These are phyloP conservation scores for Candida berthetii DNA, from an alignment of 805 yeast genomes.

Conservation along the genomic window DNA sequence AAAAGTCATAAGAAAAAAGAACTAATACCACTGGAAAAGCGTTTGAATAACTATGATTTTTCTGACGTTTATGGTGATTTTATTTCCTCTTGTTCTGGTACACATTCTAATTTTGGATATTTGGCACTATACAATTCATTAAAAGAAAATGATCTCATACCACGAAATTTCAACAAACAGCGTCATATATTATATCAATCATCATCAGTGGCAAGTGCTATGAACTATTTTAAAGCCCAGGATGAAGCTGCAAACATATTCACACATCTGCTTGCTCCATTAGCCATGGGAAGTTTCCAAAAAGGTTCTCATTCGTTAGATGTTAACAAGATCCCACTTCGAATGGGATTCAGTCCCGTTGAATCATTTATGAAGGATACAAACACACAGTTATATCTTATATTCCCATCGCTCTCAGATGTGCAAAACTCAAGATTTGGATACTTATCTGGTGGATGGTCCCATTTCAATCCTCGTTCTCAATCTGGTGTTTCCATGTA, in stretches of 20 bases:
- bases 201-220: slow-evolving; percentile 19
- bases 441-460: slow-evolving; percentile 40
- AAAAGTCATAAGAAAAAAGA: slow-evolving; percentile 29
- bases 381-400: slow-evolving; percentile 27
- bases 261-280: slow-evolving; percentile 18
- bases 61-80: slow-evolving; percentile 42
- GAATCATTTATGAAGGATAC: slow-evolving; percentile 17
- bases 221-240: not conserved
- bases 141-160: slow-evolving; percentile 8
- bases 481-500: slow-evolving; percentile 29
- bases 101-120: slow-evolving; percentile 22
- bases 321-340: slow-evolving; percentile 2
- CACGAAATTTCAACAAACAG: not conserved
- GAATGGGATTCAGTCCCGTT: slow-evolving; percentile 8
- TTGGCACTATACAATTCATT: slow-evolving; percentile 16
- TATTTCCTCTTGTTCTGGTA: slow-evolving; percentile 50
- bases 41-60: slow-evolving; percentile 36
- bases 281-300: slow-evolving; percentile 5
- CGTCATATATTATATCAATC: slow-evolving; percentile 26
- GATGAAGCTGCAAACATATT: slow-evolving; percentile 11
- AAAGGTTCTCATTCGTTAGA: not conserved
- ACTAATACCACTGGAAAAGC: slow-evolving; percentile 21
- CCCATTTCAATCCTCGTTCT: slow-evolving; percentile 34
- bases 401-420: slow-evolving; percentile 39
- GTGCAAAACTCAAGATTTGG: slow-evolving; percentile 37